Evolutionary conservation across 257 asterid species (phyloP), one percentile per base, ranked within the genome.

Genomic region (Cordia subcordata): DNA sequence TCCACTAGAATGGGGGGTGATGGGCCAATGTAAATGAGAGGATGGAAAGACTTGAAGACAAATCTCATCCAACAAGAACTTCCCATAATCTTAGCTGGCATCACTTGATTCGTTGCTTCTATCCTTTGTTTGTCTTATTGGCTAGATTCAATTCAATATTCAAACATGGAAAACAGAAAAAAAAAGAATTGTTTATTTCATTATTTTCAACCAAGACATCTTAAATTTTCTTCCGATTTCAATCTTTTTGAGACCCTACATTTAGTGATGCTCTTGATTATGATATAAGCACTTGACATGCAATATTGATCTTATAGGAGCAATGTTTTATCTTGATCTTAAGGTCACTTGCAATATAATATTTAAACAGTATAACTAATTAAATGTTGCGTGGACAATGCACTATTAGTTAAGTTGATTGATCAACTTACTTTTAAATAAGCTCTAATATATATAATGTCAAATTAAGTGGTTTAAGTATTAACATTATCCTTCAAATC

Each of bases 41-140:
- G 74, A 72, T 86, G 86, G 87, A 81, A 75, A 70, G 86, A 85
- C 75, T 68, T 72, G 60, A 73, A 63, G 76, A 63, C 84, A 69
- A 68, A 62, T 53, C 72, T 64, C 79, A 71, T 73, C 86, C 77
- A 77, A 68, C 72, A 68, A 71, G 58, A 67, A 58, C 19, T 74
- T 66, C 76, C 76, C 77, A 71, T 79, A 63, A 66, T 60, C 82
- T 79, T 79, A 74, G 75, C 81, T 86, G 92, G 77, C 89, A 63
- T 70, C 61, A 73, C 67, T 59, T 79, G 70, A 77, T 83, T 79
- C 79, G 85, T 69, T 82, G 67, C 72, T 76, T 77, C 79, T 81
- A 79, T 79, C 77, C 76, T 67, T 76, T 11, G 53, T 66, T 72
- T 77, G 75, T 74, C 62, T 61, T 68, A 59, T 79, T 79, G 66